Evolutionary conservation across 176 grass and related monocot species (phyloP).

Genomic region (Carex parvula): DNA sequence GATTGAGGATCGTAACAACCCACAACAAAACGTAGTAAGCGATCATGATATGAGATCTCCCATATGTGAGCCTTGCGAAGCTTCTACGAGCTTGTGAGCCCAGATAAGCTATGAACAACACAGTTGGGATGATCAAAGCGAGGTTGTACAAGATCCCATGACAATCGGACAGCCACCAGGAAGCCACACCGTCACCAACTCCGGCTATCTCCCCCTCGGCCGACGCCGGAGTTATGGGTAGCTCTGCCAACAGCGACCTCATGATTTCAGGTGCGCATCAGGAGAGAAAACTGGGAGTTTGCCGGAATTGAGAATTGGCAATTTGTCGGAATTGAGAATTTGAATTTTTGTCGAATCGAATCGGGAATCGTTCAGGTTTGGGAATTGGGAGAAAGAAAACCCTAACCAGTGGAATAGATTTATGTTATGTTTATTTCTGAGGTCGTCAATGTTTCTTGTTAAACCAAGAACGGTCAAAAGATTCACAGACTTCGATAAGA

Average conservation of each 20-base stretch:
- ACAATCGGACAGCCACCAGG: conserved; percentile 49
- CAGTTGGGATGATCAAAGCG: conserved; percentile 66
- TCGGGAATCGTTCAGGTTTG: neutral
- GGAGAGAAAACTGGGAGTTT: neutral
- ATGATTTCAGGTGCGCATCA: conserved; percentile 13
- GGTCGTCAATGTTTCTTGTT: neutral
- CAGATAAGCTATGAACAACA: conserved; percentile 76
- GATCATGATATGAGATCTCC: conserved; percentile 83
- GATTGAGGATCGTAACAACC: conserved; percentile 73
- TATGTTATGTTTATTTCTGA: neutral
- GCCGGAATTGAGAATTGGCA: neutral
- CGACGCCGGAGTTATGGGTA: conserved; percentile 25
- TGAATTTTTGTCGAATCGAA: neutral
- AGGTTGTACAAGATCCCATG: conserved; percentile 70
- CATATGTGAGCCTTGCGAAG: conserved; percentile 66
- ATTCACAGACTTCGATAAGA: conserved; percentile 7
- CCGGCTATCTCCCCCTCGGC: conserved; percentile 36
- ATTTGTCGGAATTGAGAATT: neutral
- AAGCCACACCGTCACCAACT: conserved; percentile 4
- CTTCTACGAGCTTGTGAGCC: conserved; percentile 71
- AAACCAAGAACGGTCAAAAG: conserved; percentile 15
- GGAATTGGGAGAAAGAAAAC: conserved; percentile 24
- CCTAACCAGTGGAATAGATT: conserved; percentile 8
- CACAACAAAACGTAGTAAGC: conserved; percentile 85
- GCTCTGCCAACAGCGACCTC: conserved; percentile 24